Percentiles rank a stretch among this genome's conserved stretches.
Evolutionary conservation across 495 filamentous ascomycete genomes (phyloP).

Genomic region (Trichodelitschia bisporula): DNA sequence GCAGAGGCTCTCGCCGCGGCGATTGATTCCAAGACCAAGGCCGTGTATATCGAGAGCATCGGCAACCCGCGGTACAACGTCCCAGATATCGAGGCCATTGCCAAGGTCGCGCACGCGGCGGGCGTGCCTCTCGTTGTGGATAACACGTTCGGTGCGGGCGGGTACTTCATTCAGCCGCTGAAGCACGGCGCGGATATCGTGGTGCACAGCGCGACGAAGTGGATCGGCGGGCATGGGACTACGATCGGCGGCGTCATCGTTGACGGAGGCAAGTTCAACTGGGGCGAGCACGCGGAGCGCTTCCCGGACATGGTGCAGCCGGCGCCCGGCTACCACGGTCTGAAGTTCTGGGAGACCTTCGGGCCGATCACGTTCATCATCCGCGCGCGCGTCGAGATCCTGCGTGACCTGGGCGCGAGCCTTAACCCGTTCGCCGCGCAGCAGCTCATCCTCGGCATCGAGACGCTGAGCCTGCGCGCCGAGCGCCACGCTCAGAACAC

Average conservation of each 20-base stretch:
- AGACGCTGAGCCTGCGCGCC: conserved; percentile 68
- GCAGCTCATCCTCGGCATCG: conserved; percentile 71
- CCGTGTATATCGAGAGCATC: conserved; percentile 87
- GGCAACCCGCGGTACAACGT: conserved; percentile 94
- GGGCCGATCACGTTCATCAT: conserved; percentile 59
- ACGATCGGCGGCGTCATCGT: conserved; percentile 80
- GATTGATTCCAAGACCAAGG: conserved; percentile 92
- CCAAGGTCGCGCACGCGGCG: conserved; percentile 14
- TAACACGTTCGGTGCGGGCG: conserved; percentile 94
- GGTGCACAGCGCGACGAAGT: conserved; percentile 91
- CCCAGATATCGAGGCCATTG: conserved; percentile 18
- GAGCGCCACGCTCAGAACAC: conserved; percentile 82
- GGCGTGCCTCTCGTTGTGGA: conserved; percentile 56
- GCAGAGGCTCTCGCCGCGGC: conserved; percentile 55
- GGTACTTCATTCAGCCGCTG: conserved; percentile 74
- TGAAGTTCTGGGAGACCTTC: conserved; percentile 95
- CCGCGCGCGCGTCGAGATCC: conserved; percentile 59
- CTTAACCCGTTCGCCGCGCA: conserved; percentile 92
- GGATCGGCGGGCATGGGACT: conserved; percentile 95
- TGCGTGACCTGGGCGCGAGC: conserved; percentile 63
- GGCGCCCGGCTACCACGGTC: conserved; percentile 77
- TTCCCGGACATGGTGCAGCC: conserved; percentile 94
- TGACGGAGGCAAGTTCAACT: conserved; percentile 90
- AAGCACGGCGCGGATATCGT: conserved; percentile 80
- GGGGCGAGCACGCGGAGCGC: conserved; percentile 65